Evolutionary conservation across 441 rosid genomes (phyloP).

Genomic region (Gossypium laxum): DNA sequence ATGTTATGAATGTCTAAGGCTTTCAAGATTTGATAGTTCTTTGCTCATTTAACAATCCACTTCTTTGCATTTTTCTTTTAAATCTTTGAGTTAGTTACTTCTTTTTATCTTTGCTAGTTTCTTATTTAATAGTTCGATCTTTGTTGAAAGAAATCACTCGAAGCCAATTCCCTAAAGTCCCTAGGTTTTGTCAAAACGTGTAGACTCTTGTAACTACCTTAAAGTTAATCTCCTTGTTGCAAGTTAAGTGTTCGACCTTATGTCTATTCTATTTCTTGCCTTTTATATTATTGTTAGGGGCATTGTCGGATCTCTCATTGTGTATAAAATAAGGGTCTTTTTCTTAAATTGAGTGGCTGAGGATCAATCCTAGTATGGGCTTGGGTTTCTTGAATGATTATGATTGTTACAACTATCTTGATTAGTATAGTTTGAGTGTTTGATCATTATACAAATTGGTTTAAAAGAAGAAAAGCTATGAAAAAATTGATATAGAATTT

Average conservation of each 20-base stretch:
- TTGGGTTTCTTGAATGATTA: conserved; percentile 68
- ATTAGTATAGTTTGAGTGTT: conserved; percentile 54
- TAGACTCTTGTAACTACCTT: conserved; percentile 25
- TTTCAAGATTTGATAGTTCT: conserved; percentile 28
- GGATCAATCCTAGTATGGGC: conserved; percentile 54
- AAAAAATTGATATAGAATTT: conserved; percentile 27
- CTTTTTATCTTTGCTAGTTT: no score
- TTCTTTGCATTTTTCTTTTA: no score
- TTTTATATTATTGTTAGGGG: conserved; percentile 58
- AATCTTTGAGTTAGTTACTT: no score
- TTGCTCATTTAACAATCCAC: conserved; percentile 12
- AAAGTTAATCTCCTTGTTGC: conserved; percentile 34
- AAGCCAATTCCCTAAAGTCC: conserved; percentile 32
- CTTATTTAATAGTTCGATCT: no score
- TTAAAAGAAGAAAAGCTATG: conserved; percentile 25
- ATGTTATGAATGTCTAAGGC: conserved; percentile 18
- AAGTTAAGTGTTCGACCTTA: conserved; percentile 28
- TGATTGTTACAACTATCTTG: conserved; percentile 42
- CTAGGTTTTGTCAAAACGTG: conserved; percentile 61
- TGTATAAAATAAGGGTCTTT: conserved; percentile 40
- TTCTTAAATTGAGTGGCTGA: conserved; percentile 34
- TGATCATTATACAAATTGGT: conserved; percentile 46
- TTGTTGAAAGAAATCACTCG: no score
- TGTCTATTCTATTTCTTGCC: conserved; percentile 44
- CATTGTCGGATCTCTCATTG: conserved; percentile 44